These are phyloP conservation scores for Peterozyma xylosa DNA, from an alignment of 805 yeast species.

Conservation along the genomic window DNA sequence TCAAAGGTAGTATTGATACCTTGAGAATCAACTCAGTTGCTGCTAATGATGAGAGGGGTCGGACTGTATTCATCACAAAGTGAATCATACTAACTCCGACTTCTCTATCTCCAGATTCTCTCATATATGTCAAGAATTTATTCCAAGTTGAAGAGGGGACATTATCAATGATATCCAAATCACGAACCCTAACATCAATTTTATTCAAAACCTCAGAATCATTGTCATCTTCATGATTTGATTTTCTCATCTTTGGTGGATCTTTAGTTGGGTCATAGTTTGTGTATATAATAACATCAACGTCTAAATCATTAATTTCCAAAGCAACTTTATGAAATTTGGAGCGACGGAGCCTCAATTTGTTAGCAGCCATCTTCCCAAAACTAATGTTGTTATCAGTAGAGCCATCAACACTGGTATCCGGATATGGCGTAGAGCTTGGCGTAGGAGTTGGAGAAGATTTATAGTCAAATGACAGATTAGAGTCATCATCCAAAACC, in stretches of 20 bases:
- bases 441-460: not conserved
- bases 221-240: slow-evolving; percentile 18
- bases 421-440: not conserved
- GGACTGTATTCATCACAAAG: slow-evolving; percentile 44
- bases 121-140: slow-evolving; percentile 64
- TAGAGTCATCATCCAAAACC: not conserved
- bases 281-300: slow-evolving; percentile 35
- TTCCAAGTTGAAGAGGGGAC: slow-evolving; percentile 90
- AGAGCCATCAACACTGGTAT: slow-evolving; percentile 4
- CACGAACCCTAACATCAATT: slow-evolving; percentile 40
- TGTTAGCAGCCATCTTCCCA: slow-evolving; percentile 27
- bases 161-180: slow-evolving; percentile 63
- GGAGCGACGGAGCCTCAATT: slow-evolving; percentile 60
- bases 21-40: slow-evolving; percentile 59
- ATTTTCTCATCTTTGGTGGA: slow-evolving; percentile 21
- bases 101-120: slow-evolving; percentile 65
- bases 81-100: slow-evolving; percentile 57
- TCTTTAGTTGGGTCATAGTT: slow-evolving; percentile 38
- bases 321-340: slow-evolving; percentile 48
- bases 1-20: slow-evolving; percentile 57
- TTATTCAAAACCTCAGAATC: slow-evolving; percentile 40
- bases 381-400: slow-evolving; percentile 19
- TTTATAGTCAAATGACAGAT: not conserved
- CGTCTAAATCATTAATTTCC: slow-evolving; percentile 45
- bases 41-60: slow-evolving; percentile 58